These are phyloP conservation scores for Cenchrus purpureus DNA, from an alignment of 176 grass and related monocot genomes.

Conservation along the genomic window DNA sequence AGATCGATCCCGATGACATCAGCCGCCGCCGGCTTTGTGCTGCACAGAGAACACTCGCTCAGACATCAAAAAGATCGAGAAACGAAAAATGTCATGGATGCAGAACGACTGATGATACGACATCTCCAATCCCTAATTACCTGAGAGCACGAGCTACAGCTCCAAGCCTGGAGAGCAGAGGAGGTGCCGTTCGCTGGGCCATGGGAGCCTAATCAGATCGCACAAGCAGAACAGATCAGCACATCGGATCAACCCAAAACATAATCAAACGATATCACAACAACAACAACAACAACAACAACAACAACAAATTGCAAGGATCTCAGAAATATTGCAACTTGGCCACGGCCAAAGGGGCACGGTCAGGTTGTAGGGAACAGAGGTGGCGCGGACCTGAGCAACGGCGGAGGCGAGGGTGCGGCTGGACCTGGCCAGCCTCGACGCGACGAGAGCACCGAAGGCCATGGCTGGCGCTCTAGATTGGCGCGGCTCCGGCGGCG, in stretches of 20 bases:
- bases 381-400: constrained; percentile 62
- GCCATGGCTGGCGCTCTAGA: constrained; percentile 49
- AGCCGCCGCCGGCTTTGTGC: constrained; percentile 65
- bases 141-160: constrained; percentile 78
- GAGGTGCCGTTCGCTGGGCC: constrained; percentile 37
- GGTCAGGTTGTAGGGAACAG: neutral
- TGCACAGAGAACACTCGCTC: constrained; percentile 29
- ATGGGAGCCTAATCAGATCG: constrained; percentile 52
- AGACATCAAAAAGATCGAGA: neutral
- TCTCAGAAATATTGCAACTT: neutral
- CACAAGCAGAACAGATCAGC: constrained; percentile 21
- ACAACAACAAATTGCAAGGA: neutral
- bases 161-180: constrained; percentile 59
- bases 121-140: constrained; percentile 27
- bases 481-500: constrained; percentile 18
- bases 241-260: neutral
- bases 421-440: constrained; percentile 69
- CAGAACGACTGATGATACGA: neutral
- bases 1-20: constrained; percentile 97
- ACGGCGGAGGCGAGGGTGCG: constrained; percentile 47
- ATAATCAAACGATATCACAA: neutral
- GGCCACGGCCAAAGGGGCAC: neutral
- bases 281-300: neutral
- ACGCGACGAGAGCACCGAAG: constrained; percentile 73
- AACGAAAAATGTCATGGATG: neutral